A percentile compares a stretch with the other conserved stretches of the same genome.
Evolutionary conservation across 225 moss, liverwort and hornwort species (phyloP).

Genomic region (Bryoerythrophyllum caledonicum): DNA sequence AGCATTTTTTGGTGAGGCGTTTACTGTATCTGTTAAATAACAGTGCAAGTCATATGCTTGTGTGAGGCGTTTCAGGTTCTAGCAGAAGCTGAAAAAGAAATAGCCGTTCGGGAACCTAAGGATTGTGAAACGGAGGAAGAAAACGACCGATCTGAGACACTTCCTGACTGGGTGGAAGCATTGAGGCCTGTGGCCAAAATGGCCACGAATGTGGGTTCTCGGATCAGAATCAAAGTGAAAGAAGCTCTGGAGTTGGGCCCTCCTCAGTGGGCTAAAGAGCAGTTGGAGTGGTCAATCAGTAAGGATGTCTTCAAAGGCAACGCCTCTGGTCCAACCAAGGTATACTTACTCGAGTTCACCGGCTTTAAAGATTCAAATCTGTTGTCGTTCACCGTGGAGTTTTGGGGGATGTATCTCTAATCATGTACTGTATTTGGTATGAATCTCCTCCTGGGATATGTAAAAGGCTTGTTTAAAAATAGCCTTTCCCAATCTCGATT

Average conservation of each 20-base stretch:
- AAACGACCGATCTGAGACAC: slow-evolving; percentile 48
- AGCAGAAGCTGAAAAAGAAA: slow-evolving; percentile 93
- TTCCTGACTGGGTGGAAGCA: slow-evolving; percentile 72
- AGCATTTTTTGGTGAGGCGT: slow-evolving; percentile 4
- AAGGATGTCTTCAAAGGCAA: slow-evolving; percentile 95
- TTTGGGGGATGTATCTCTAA: slow-evolving; percentile 10
- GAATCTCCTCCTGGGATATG: neutral
- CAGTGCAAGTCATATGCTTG: neutral
- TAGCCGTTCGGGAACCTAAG: slow-evolving; percentile 54
- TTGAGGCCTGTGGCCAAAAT: slow-evolving; percentile 89
- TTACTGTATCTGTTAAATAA: slow-evolving; percentile 16
- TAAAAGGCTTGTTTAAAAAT: neutral
- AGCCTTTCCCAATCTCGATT: slow-evolving; percentile 1
- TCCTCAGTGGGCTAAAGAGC: slow-evolving; percentile 83
- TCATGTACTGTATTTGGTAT: slow-evolving; percentile 10
- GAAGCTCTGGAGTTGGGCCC: slow-evolving; percentile 83
- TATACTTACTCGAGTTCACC: slow-evolving; percentile 28
- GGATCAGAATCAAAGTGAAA: slow-evolving; percentile 86
- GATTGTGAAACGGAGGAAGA: slow-evolving; percentile 45
- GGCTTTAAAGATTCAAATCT: slow-evolving; percentile 17
- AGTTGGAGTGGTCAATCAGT: slow-evolving; percentile 79
- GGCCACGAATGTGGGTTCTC: slow-evolving; percentile 94
- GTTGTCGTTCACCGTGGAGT: slow-evolving; percentile 21
- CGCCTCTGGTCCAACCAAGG: slow-evolving; percentile 98
- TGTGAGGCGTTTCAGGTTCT: slow-evolving; percentile 63